Conservation (phyloP, 2,329 filamentous ascomycete genomes). For the Penicillium janthinellum region DNA sequence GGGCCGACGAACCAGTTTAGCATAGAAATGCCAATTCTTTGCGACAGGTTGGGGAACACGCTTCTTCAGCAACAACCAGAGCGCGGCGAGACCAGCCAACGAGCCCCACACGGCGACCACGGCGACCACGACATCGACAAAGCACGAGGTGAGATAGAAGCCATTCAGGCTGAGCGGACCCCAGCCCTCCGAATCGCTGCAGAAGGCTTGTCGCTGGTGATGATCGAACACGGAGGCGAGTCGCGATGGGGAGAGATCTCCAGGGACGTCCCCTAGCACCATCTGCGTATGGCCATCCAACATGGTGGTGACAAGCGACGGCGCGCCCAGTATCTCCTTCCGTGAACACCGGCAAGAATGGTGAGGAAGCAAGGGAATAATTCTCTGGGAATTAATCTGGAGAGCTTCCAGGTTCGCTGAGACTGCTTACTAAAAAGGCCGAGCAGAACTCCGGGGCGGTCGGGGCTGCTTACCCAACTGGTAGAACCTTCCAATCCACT, state of each 20-base stretch:
- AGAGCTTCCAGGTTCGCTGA: conserved; percentile 14
- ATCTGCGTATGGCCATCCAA: conserved; percentile 39
- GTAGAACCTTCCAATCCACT: neutral
- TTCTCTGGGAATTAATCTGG: conserved; percentile 20
- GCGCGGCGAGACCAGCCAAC: conserved; percentile 71
- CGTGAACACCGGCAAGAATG: conserved; percentile 19
- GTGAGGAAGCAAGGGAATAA: conserved; percentile 16
- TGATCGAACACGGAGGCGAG: conserved; percentile 30
- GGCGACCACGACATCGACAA: conserved; percentile 87
- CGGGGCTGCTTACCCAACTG: conserved; percentile 1
- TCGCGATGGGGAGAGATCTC: conserved; percentile 30
- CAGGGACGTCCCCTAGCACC: conserved; percentile 35
- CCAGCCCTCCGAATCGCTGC: conserved; percentile 91
- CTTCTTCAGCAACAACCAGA: conserved; percentile 77
- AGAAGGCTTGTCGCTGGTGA: conserved; percentile 66
- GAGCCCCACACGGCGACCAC: conserved; percentile 78
- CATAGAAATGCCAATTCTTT: conserved; percentile 91
- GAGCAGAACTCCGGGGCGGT: conserved; percentile 2
- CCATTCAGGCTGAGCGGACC: conserved; percentile 83
- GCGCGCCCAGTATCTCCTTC: conserved; percentile 27
- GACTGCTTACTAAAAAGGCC: conserved; percentile 29
- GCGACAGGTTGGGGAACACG: conserved; percentile 66
- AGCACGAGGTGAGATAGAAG: conserved; percentile 97
- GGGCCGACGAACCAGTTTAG: conserved; percentile 71
- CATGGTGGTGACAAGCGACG: conserved; percentile 33